Percentiles rank a stretch among this genome's conserved stretches.
Conservation (phyloP, 1,139 yeast species). For the Debaryomyces psychrophilus region DNA sequence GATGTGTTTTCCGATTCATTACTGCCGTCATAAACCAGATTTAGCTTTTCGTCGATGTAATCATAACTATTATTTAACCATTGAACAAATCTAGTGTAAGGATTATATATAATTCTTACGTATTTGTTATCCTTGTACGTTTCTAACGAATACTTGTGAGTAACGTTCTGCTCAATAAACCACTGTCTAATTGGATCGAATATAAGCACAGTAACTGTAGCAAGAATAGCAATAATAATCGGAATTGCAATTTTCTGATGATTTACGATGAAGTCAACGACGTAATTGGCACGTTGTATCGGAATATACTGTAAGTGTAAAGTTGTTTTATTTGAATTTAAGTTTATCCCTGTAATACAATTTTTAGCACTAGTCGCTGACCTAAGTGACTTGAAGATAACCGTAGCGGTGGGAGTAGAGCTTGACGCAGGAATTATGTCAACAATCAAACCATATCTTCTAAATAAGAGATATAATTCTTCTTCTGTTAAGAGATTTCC, state of each 20-base stretch:
- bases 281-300: slow-evolving; percentile 50
- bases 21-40: slow-evolving; percentile 17
- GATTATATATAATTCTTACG: slow-evolving; percentile 31
- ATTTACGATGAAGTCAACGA: slow-evolving; percentile 61
- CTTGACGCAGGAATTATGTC: slow-evolving; percentile 62
- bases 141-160: slow-evolving; percentile 46
- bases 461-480: slow-evolving; percentile 74
- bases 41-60: slow-evolving; percentile 28
- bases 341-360: slow-evolving; percentile 77
- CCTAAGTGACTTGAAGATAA: slow-evolving; percentile 57
- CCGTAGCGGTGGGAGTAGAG: slow-evolving; percentile 49
- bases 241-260: slow-evolving; percentile 86
- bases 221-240: slow-evolving; percentile 44
- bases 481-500: slow-evolving; percentile 81
- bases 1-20: slow-evolving; percentile 7
- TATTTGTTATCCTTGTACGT: slow-evolving; percentile 35
- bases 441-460: slow-evolving; percentile 83
- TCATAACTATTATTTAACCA: slow-evolving; percentile 36
- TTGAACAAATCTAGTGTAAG: slow-evolving; percentile 26
- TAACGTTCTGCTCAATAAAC: slow-evolving; percentile 73
- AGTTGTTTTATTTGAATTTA: slow-evolving; percentile 56
- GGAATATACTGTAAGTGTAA: slow-evolving; percentile 77
- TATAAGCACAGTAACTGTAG: slow-evolving; percentile 79
- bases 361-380: slow-evolving; percentile 88
- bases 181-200: slow-evolving; percentile 93